Evolutionary conservation across 441 rosid species (phyloP).

Genomic region (Codiaeum variegatum): DNA sequence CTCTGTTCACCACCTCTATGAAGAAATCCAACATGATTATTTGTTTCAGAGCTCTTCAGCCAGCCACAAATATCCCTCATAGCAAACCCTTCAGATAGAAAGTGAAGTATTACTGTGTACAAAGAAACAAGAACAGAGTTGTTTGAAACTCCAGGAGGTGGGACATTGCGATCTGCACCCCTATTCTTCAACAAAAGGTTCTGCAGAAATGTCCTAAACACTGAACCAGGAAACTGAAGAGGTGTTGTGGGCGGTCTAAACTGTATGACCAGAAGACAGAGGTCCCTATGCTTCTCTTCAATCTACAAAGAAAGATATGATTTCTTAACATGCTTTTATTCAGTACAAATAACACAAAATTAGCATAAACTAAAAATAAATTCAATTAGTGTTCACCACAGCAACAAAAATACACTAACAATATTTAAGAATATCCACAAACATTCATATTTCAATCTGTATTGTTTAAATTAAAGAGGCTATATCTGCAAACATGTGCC

Average conservation of each 20-base stretch:
- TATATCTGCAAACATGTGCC: background rate
- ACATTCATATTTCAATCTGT: background rate
- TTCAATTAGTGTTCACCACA: background rate
- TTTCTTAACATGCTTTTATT: background rate
- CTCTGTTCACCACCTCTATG: slow-evolving; percentile 92
- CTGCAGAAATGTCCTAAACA: slow-evolving; percentile 80
- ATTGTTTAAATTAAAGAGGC: background rate
- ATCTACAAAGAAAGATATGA: slow-evolving; percentile 45
- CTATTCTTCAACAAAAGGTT: slow-evolving; percentile 82
- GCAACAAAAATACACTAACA: background rate
- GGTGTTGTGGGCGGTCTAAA: slow-evolving; percentile 74
- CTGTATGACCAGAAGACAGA: slow-evolving; percentile 87
- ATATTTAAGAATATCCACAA: background rate
- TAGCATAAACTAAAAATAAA: background rate
- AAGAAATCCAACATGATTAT: slow-evolving; percentile 66
- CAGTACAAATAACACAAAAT: background rate
- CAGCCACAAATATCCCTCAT: slow-evolving; percentile 50
- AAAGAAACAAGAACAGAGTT: slow-evolving; percentile 89
- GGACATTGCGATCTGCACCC: slow-evolving; percentile 77
- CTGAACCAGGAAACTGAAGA: slow-evolving; percentile 87
- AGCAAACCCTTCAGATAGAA: slow-evolving; percentile 86
- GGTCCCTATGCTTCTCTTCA: slow-evolving; percentile 92
- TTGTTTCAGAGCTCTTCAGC: slow-evolving; percentile 51
- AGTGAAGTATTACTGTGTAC: slow-evolving; percentile 82
- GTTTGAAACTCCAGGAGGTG: slow-evolving; percentile 82